Percentiles rank a stretch among this genome's conserved stretches.
These are phyloP conservation scores for Candida sp. DNA, from an alignment of 1,139 yeast genomes.

Conservation along the genomic window DNA sequence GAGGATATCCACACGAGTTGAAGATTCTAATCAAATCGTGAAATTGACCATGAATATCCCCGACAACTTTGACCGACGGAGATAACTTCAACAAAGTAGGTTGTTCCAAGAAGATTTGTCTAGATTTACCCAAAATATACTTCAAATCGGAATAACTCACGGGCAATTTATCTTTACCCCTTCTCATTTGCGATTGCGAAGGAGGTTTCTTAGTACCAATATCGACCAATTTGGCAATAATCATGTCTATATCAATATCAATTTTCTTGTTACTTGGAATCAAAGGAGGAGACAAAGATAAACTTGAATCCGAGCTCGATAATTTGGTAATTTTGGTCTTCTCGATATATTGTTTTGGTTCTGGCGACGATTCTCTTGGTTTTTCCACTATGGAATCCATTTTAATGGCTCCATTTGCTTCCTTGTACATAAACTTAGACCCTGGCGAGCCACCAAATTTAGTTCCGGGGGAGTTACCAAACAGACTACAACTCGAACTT, in stretches of 20 bases:
- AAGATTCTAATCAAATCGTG: constrained; percentile 71
- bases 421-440: constrained; percentile 8
- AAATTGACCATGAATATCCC: constrained; percentile 86
- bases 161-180: constrained; percentile 39
- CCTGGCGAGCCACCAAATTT: too few relatives aligned
- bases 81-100: constrained; percentile 74
- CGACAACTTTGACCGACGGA: constrained; percentile 85
- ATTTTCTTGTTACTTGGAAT: constrained; percentile 12
- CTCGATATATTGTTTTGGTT: constrained; percentile 12
- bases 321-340: constrained; percentile 1
- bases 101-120: constrained; percentile 70
- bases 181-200: constrained; percentile 18
- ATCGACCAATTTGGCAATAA: constrained; percentile 52
- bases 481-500: constrained; percentile 13
- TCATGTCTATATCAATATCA: constrained; percentile 49
- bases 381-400: constrained; percentile 44
- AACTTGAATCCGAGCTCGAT: constrained; percentile 17
- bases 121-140: constrained; percentile 60
- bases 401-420: constrained; percentile 15
- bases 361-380: constrained; percentile 35
- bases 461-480: constrained; percentile 3
- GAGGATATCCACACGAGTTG: constrained; percentile 78
- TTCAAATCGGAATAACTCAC: constrained; percentile 55
- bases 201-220: constrained; percentile 30
- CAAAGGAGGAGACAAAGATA: constrained; percentile 26